Conservation (phyloP, 2,329 filamentous ascomycete genomes). For the Alternaria infectoria region DNA sequence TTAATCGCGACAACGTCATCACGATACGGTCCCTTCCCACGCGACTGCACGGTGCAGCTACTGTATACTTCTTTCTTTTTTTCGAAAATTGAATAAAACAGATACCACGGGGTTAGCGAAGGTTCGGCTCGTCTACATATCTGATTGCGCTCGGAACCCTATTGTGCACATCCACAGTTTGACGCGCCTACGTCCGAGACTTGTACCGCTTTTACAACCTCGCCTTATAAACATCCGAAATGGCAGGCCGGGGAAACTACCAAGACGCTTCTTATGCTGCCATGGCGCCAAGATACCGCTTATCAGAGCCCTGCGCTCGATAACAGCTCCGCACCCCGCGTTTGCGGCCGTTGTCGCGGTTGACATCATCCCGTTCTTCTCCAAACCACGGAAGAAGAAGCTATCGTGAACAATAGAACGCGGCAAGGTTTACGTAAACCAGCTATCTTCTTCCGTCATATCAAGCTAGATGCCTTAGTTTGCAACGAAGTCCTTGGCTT, state of each 20-base stretch:
- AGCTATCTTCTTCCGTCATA: neutral
- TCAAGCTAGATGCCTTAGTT: neutral
- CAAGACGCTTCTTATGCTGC: slow-evolving; percentile 11
- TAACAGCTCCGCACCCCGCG: slow-evolving; percentile 10
- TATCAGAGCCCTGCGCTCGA: slow-evolving; percentile 2
- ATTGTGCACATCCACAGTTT: neutral
- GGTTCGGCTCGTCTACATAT: neutral
- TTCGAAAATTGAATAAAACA: neutral
- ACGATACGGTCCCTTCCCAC: neutral
- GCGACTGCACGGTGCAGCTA: neutral
- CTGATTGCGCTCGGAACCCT: neutral
- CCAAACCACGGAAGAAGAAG: neutral
- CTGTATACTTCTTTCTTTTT: neutral
- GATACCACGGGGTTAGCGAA: neutral
- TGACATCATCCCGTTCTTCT: slow-evolving; percentile 4
- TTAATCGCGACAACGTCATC: neutral
- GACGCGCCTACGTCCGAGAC: neutral
- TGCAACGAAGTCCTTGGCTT: neutral
- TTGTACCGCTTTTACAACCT: neutral
- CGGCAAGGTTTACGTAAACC: neutral
- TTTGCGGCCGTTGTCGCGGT: neutral
- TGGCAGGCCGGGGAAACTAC: neutral
- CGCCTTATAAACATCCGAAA: neutral
- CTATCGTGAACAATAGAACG: neutral
- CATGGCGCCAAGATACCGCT: slow-evolving; percentile 19